Evolutionary conservation across 352 stramenopile species (phyloP).

Genomic region (Globisporangium paroecandrum): DNA sequence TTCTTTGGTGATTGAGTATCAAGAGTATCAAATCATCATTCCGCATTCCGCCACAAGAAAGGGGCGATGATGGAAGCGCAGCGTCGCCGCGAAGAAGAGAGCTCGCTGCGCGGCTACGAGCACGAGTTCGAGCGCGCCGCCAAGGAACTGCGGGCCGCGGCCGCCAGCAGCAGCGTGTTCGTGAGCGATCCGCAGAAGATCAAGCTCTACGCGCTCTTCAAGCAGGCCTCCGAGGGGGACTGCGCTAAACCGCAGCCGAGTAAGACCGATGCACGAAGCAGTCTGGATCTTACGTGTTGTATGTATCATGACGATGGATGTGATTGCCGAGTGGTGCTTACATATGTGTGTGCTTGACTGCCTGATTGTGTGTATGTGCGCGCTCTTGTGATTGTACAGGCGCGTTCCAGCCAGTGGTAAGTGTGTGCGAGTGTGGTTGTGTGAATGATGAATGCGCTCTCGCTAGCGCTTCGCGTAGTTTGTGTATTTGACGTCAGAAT

Average conservation of each 20-base stretch:
- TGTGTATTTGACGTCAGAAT: not conserved
- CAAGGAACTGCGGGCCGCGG: conserved; percentile 35
- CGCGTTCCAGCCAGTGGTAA: conserved; percentile 51
- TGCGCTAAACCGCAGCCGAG: conserved; percentile 48
- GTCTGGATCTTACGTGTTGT: not conserved
- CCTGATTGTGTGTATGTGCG: not conserved
- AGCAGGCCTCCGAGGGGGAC: conserved; percentile 70
- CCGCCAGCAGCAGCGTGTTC: conserved; percentile 20
- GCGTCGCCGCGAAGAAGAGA: conserved; percentile 33
- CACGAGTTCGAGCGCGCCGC: conserved; percentile 45
- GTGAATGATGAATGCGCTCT: not conserved
- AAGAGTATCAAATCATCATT: not conserved
- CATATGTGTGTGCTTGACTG: not conserved
- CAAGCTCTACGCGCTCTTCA: conserved; percentile 75
- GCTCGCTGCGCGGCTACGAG: conserved; percentile 45
- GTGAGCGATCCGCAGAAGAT: conserved; percentile 73
- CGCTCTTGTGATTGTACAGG: conserved; percentile 16
- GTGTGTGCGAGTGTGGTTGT: conserved; percentile 9
- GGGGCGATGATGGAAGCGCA: conserved; percentile 6
- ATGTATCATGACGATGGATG: not conserved
- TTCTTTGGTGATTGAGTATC: not conserved
- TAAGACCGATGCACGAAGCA: conserved; percentile 11
- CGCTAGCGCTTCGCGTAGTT: too few species aligned
- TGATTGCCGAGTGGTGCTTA: not conserved
- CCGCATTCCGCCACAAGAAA: not conserved